Evolutionary conservation across 2,329 filamentous ascomycete genomes (phyloP).

Genomic region (Plectosphaerella sp.): DNA sequence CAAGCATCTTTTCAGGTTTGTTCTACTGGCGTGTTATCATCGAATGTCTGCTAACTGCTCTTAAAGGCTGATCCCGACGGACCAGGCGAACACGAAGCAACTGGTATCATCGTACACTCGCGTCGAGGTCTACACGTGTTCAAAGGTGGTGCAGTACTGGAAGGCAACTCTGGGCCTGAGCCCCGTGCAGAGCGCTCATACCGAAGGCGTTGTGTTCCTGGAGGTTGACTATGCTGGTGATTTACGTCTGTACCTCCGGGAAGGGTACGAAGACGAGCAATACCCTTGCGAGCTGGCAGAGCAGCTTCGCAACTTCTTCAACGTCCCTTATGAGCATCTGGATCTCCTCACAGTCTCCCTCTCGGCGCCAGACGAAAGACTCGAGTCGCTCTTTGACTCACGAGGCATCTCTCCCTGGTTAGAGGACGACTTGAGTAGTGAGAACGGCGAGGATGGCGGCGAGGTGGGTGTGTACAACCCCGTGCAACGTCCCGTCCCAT

Average conservation of each 20-base stretch:
- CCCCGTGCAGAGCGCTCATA: background rate
- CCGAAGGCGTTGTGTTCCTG: conserved; percentile 3
- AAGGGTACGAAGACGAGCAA: conserved; percentile 1
- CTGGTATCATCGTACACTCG: background rate
- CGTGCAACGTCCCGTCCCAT: background rate
- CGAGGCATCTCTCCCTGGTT: conserved; percentile 3
- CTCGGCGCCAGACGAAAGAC: background rate
- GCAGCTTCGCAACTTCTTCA: conserved; percentile 5
- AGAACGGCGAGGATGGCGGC: background rate
- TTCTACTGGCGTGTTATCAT: background rate
- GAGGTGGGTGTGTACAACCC: background rate
- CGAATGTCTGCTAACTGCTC: background rate
- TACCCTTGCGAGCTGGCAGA: conserved; percentile 6
- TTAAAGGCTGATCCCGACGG: conserved; percentile 2
- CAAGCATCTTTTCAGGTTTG: conserved; percentile 4
- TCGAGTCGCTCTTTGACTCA: conserved; percentile 2
- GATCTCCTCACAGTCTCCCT: conserved; percentile 3
- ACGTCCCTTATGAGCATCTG: background rate
- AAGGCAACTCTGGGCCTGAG: conserved; percentile 1
- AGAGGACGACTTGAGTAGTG: background rate
- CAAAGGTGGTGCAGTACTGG: conserved; percentile 3
- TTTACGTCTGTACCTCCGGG: conserved; percentile 5
- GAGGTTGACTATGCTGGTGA: conserved; percentile 4
- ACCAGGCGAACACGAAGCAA: background rate
- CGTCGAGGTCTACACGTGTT: conserved; percentile 2